A percentile compares a stretch with the other conserved stretches of the same genome.
phyloP scores from a whole-genome alignment of 345 rosid species.

The Ceriops tagal region DNA sequence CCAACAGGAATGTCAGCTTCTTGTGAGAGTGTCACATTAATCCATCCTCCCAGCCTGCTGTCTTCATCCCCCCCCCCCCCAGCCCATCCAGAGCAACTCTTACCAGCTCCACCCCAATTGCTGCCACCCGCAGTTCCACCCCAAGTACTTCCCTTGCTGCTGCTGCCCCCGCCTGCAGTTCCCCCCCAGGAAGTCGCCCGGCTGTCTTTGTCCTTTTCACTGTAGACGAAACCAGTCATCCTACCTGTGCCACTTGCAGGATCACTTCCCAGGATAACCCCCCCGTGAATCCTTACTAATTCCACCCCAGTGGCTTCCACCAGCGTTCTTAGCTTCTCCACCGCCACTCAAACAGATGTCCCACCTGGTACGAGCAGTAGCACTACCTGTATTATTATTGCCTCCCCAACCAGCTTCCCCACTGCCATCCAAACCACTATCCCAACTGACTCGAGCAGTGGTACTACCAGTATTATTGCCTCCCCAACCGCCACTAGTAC shows the following conservation, averaged over 20 bases:
- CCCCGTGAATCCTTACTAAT: background rate
- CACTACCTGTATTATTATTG: background rate
- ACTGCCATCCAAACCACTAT: background rate
- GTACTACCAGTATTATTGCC: background rate
- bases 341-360: background rate
- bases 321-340: background rate
- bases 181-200: background rate
- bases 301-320: background rate
- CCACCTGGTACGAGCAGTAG: background rate
- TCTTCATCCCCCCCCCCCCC: background rate
- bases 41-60: no score
- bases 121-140: background rate
- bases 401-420: background rate
- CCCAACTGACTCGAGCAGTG: background rate
- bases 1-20: no score
- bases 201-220: background rate
- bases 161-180: background rate
- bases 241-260: slow-evolving; percentile 2
- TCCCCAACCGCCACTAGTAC: background rate
- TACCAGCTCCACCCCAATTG: background rate
- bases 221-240: background rate
- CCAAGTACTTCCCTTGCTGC: background rate
- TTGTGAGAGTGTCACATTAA: no score
- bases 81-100: background rate
- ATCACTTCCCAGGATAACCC: slow-evolving; percentile 6